A percentile compares a stretch with the other conserved stretches of the same genome.
phyloP scores from a whole-genome alignment of 2,329 filamentous ascomycete species.

The Thielaviopsis ethacetica region DNA sequence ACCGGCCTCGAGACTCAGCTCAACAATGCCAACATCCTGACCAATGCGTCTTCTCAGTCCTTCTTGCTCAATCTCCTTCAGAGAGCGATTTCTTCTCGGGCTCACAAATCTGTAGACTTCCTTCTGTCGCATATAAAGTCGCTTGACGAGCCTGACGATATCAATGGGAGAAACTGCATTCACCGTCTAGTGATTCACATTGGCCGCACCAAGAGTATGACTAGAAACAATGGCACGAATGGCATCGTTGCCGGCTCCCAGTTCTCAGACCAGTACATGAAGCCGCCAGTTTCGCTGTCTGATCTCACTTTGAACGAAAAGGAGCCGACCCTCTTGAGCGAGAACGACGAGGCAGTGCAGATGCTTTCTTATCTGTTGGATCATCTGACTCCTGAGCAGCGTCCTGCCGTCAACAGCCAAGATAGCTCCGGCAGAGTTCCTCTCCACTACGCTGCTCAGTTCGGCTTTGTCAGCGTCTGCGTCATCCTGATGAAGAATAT shows the following conservation, averaged over 20 bases:
- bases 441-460: slow-evolving; percentile 86
- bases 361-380: slow-evolving; percentile 50
- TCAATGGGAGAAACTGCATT: slow-evolving; percentile 85
- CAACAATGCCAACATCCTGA: slow-evolving; percentile 21
- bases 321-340: slow-evolving; percentile 48
- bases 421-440: slow-evolving; percentile 74
- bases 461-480: slow-evolving; percentile 83
- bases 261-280: slow-evolving; percentile 45
- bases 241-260: slow-evolving; percentile 10
- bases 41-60: slow-evolving; percentile 40
- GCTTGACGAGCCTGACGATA: slow-evolving; percentile 75
- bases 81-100: slow-evolving; percentile 53
- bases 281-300: slow-evolving; percentile 28
- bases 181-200: slow-evolving; percentile 88
- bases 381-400: slow-evolving; percentile 49
- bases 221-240: neutral
- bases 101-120: slow-evolving; percentile 52
- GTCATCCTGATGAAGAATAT: slow-evolving; percentile 76
- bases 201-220: slow-evolving; percentile 48
- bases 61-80: slow-evolving; percentile 70
- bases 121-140: slow-evolving; percentile 53
- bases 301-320: slow-evolving; percentile 42
- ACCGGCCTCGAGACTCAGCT: slow-evolving; percentile 14
- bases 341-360: slow-evolving; percentile 61
- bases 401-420: slow-evolving; percentile 45